A percentile compares a stretch with the other conserved stretches of the same genome.
phyloP scores from a whole-genome alignment of 2,329 filamentous ascomycete species.

The Trichophyton verrucosum region DNA sequence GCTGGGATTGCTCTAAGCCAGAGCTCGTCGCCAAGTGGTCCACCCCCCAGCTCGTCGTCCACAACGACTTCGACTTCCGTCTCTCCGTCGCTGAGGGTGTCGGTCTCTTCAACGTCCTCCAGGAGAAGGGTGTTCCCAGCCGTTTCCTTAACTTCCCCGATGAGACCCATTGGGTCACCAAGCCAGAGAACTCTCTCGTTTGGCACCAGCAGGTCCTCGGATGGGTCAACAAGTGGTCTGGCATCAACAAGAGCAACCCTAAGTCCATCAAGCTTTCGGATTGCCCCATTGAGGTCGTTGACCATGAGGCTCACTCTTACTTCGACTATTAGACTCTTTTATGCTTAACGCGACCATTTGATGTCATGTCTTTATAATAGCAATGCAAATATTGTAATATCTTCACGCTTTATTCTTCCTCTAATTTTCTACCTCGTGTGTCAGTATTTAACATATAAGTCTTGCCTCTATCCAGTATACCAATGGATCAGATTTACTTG shows the following conservation, averaged over 20 bases:
- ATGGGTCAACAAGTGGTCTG: constrained; percentile 51
- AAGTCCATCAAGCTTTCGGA: constrained; percentile 24
- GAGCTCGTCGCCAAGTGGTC: constrained; percentile 54
- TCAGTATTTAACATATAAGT: too few species aligned
- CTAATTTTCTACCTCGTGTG: too few species aligned
- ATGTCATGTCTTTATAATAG: constrained; percentile 2
- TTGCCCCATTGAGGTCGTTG: constrained; percentile 23
- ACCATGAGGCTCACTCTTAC: constrained; percentile 8
- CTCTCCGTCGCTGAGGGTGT: constrained; percentile 69
- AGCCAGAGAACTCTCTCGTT: constrained; percentile 74
- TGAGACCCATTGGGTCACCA: constrained; percentile 61
- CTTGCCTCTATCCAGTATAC: too few species aligned
- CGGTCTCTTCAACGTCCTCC: constrained; percentile 68
- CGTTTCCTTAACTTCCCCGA: constrained; percentile 68
- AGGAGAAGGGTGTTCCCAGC: constrained; percentile 60
- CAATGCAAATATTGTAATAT: constrained; percentile 3
- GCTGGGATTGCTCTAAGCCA: constrained; percentile 52
- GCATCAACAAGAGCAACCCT: constrained; percentile 20
- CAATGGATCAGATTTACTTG: too few species aligned
- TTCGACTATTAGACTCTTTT: neutral
- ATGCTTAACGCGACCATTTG: neutral
- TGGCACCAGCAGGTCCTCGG: constrained; percentile 75
- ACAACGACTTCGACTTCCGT: constrained; percentile 78
- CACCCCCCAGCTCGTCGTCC: constrained; percentile 73
- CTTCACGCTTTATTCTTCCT: neutral